Percentiles rank a stretch among this genome's conserved stretches.
phyloP scores from a whole-genome alignment of 345 rosid genomes.

The Cardamine chenopodiifolia region DNA sequence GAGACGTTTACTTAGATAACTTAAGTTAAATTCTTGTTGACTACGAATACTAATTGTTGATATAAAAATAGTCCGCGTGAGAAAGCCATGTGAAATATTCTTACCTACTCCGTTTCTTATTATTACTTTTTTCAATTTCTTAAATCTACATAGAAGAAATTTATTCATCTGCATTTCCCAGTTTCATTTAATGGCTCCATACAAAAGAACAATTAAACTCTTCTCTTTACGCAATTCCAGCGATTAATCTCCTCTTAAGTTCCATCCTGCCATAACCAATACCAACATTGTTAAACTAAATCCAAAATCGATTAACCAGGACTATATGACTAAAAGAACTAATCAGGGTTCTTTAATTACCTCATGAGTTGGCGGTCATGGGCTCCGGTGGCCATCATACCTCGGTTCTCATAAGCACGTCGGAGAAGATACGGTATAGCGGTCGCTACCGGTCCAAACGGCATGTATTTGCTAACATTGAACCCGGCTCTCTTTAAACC shows the following conservation, averaged over 20 bases:
- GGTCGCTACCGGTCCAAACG: constrained; percentile 69
- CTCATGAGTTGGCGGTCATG: constrained; percentile 74
- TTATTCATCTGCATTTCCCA: constrained; percentile 38
- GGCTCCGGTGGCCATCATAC: constrained; percentile 64
- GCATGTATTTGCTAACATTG: constrained; percentile 87
- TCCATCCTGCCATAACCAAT: constrained; percentile 59
- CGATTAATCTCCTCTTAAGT: constrained; percentile 59
- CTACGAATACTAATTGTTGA: too few relatives aligned
- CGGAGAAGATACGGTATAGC: constrained; percentile 83
- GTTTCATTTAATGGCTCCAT: constrained; percentile 19
- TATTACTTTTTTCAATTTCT: constrained; percentile 11
- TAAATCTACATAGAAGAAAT: constrained; percentile 39
- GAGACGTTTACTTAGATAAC: too few relatives aligned
- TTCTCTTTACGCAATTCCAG: constrained; percentile 43
- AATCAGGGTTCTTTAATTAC: constrained; percentile 28
- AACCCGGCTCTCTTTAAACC: constrained; percentile 83
- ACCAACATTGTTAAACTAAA: background rate
- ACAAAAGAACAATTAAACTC: constrained; percentile 4
- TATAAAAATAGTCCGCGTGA: constrained; percentile 14
- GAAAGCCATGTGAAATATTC: constrained; percentile 29
- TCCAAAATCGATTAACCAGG: background rate
- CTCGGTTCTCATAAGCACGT: constrained; percentile 93
- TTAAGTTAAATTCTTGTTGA: too few relatives aligned
- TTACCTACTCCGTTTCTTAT: constrained; percentile 21
- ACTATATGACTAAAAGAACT: background rate